Base-by-base conservation (phyloP, 495 filamentous ascomycete species). In the Aspergillus nanangensis region DNA sequence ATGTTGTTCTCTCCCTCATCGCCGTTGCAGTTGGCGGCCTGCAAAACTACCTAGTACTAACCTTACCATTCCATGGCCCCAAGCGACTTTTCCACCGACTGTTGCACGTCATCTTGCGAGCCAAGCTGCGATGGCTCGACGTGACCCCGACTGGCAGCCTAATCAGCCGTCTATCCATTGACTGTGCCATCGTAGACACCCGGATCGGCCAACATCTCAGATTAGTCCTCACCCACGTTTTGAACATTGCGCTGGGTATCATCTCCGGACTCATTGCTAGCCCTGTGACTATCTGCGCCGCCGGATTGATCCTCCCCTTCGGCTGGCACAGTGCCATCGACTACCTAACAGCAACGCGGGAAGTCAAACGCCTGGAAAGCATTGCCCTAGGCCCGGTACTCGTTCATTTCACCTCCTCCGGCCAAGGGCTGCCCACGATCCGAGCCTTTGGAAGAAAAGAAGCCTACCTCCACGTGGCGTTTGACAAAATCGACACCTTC, bases 111-210 rank as follows among this genome's bases (percentile, higher is more conserved):
- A 76, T 91, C 19, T 70, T 91, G 1, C 78, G 83, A 13, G 75
- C 86, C 17, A 86, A 85, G 1, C 62, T 85, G 8, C 69, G 84
- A 38, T 91, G 87, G 87, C 72, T 90, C 15, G 87, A 91, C 58
- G 89, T 86, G 2, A 83, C 88, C 0, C 87, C 87, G 0, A 64
- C 88, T 1, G 87, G 87, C 7, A 77, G 87, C 18, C 80, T 90
- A 24, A 53, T 90, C 11, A 91, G 90, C 64, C 76, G 87, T 5
- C 88, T 90, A 45, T 85, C 85, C 0, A 72, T 82, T 7, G 87
- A 90, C 56, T 86, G 90, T 55, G 74, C 80, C 52, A 75, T 76
- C 1, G 70, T 89, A n/a, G 87, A 90, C 58, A 62, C 24, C 17
- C 70, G 73, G 22, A 57, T 89, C n/a, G 73, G 77, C 11, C 76